phyloP scores from a whole-genome alignment of 768 basidiomycete genomes.

The Mycena amicta region DNA sequence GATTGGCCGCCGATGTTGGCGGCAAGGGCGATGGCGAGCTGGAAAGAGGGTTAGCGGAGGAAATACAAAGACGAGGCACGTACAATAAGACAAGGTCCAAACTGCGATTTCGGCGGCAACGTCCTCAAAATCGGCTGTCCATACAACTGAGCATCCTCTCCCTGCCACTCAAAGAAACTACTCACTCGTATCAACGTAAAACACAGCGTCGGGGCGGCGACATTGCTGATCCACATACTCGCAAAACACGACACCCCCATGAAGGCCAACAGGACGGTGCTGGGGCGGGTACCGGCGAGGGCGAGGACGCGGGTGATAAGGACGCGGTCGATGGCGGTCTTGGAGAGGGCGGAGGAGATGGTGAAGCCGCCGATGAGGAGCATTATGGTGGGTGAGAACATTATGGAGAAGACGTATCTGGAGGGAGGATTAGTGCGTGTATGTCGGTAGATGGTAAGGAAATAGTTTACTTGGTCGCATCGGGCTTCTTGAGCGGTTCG shows the following conservation, averaged over 20 bases:
- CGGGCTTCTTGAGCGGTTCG: conserved; percentile 54
- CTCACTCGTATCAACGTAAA: conserved; percentile 96
- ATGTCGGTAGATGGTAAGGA: conserved; percentile 10
- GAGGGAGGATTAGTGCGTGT: conserved; percentile 9
- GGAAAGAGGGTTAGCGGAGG: conserved; percentile 1
- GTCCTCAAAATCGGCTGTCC: conserved; percentile 95
- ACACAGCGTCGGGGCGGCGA: conserved; percentile 96
- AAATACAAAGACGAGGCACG: conserved; percentile 33
- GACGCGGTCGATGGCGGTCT: conserved; percentile 92
- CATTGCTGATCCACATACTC: conserved; percentile 99
- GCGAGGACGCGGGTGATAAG: conserved; percentile 88
- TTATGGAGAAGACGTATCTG: conserved; percentile 89
- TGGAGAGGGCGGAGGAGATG: conserved; percentile 93
- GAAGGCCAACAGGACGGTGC: conserved; percentile 85
- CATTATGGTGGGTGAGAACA: conserved; percentile 99
- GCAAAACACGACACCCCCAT: conserved; percentile 98
- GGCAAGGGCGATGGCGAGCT: conserved; percentile 97
- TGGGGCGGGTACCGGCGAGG: conserved; percentile 86
- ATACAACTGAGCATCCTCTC: too few species aligned
- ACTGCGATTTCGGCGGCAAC: conserved; percentile 81
- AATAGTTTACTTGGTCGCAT: conserved; percentile 77
- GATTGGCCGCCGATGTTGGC: conserved; percentile 98
- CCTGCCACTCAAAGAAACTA: too few species aligned
- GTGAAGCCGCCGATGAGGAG: conserved; percentile 97
- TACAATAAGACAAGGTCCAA: conserved; percentile 90